Evolutionary conservation across 768 basidiomycete species (phyloP), one percentile per base, ranked within the genome.

Genomic region (Mycena latifolia): DNA sequence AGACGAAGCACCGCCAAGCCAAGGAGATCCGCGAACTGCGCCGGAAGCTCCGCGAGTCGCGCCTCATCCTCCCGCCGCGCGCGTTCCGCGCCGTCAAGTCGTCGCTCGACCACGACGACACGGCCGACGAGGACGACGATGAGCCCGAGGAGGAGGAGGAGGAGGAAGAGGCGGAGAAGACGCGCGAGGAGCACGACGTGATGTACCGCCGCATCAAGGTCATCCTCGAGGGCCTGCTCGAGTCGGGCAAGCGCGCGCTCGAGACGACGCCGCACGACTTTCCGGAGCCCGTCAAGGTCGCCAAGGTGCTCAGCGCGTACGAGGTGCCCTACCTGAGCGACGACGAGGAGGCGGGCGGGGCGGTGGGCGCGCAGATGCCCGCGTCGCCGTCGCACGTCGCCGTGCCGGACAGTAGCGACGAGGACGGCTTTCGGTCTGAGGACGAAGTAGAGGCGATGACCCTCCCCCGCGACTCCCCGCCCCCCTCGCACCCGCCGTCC

Each of bases 1-100:
- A 89, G 37, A 86, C 88, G 35, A 95, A 94, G 77, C 87, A 91
- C 69, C 86, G 85, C 29, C 95, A 96, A 73, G 88, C 90, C 9
- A 89, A 88, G 68, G 95, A 97, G 78, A 95, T 97, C 55, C 87
- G 92, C 24, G 93, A 95, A 45, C 82, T 97, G 20, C 88, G 91
- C 17, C 88, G 94, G 33, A 93, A 89, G 72, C 80, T 96, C 51
- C 89, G 95, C 59, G 94, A 96, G 73, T 89, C 92, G 12, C 85
- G 93, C 17, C 86, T 95, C 28, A 88, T 89, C 46, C 84, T 95
- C 1, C 93, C 93, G 2, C 92, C 93, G 3, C 82, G 76, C 28
- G 78, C 86, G 0, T 93, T 80, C 74, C 82, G 80, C 46, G 88
- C 83, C 28, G 82, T 90, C 71, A 84, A 85, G 65, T 84, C 84